Base-by-base conservation (phyloP, 768 basidiomycete species). In the Boletus sensibilis region DNA sequence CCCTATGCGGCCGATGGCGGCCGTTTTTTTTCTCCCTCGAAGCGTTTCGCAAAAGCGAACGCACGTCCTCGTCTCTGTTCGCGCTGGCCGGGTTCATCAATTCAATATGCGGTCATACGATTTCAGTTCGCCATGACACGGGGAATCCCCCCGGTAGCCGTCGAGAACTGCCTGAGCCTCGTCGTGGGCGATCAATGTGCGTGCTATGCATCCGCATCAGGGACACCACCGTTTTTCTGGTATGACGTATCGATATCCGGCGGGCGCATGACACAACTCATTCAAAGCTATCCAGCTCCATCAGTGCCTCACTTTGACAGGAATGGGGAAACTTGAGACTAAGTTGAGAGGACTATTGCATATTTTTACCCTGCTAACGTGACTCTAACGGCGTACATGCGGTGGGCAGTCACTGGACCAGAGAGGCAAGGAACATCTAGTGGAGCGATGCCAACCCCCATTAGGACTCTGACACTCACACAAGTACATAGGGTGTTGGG, bases 321-420 rank as follows among this genome's bases (percentile, higher is more conserved):
- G 37, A 41, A 52, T 51, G 25, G 9, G 31, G 14, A 35, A 18
- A 33, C 33, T 38, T 25, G 35, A n/a, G 21, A 37, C 27, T n/a
- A n/a, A n/a, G n/a, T n/a, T n/a, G n/a, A n/a, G n/a, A n/a, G 48
- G 23, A 35, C 27, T 14, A 27, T 23, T 40, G 20, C 16, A 31
- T 21, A 14, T 42, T 45, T 46, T 45, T 42, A 31, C 49, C 27
- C 14, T 42, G 55, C 41, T 54, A 51, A 69, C 59, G 59, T 68
- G 66, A 68, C 33, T 31, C 18, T 35, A 44, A 52, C 45, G 61
- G 47, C 56, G 33, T 52, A 33, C 46, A 18, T 42, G 44, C 21
- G 40, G 46, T 25, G 2, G 21, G 49, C 12, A 21, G 10, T 52
- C 49, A 54, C 21, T 25, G 10, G 33, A 33, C 21, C 43, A 39